Percentiles rank a stretch among this genome's conserved stretches.
phyloP scores from a whole-genome alignment of 345 rosid species.

The Iberis pinnata region DNA sequence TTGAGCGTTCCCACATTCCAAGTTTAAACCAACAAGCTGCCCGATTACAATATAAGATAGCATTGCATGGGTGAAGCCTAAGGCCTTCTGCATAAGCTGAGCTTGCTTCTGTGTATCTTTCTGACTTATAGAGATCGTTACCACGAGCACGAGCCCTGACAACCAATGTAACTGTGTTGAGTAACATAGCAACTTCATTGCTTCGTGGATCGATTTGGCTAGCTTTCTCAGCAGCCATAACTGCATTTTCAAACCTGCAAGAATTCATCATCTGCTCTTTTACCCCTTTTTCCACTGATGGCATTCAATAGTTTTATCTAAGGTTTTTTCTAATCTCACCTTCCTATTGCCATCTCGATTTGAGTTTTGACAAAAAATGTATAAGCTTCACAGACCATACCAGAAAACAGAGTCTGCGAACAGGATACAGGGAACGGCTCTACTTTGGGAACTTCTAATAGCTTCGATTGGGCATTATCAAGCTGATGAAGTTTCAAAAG shows the following conservation, averaged over 20 bases:
- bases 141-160: conserved; percentile 90
- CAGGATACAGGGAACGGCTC: conserved; percentile 56
- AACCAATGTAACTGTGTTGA: conserved; percentile 64
- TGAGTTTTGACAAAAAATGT: conserved; percentile 59
- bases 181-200: conserved; percentile 61
- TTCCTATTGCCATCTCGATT: conserved; percentile 87
- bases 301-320: neutral
- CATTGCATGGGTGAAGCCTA: conserved; percentile 71
- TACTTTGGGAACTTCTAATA: conserved; percentile 44
- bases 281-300: conserved; percentile 25
- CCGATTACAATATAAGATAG: conserved; percentile 79
- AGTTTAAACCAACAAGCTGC: conserved; percentile 98
- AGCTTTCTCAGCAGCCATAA: conserved; percentile 78
- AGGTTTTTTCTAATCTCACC: conserved; percentile 45
- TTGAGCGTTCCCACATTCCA: conserved; percentile 79
- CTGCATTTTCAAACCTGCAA: conserved; percentile 98
- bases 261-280: conserved; percentile 39
- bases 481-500: conserved; percentile 73
- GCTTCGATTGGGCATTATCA: conserved; percentile 61
- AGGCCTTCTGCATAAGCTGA: conserved; percentile 91
- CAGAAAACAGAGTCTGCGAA: conserved; percentile 48
- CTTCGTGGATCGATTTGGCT: conserved; percentile 62
- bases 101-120: conserved; percentile 91
- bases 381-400: conserved; percentile 85
- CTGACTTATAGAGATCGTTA: conserved; percentile 92